Percentiles rank a stretch among this genome's conserved stretches.
phyloP scores from a whole-genome alignment of 306 rosid genomes.

The Phaseolus lunatus region DNA sequence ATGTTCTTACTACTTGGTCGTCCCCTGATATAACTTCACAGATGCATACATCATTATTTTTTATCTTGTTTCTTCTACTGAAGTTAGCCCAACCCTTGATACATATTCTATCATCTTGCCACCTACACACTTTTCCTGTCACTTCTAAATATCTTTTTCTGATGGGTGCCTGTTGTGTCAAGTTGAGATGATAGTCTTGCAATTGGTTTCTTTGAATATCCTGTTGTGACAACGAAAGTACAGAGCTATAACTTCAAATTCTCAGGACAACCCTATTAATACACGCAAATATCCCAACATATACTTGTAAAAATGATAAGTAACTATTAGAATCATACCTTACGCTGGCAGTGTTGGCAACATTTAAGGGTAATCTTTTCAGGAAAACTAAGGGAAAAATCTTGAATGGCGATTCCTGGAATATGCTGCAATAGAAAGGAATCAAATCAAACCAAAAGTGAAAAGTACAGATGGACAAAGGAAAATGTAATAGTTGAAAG shows the following conservation, averaged over 20 bases:
- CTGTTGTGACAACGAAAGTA: constrained; percentile 26
- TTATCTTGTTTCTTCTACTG: constrained; percentile 27
- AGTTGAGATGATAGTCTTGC: neutral
- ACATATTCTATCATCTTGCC: constrained; percentile 41
- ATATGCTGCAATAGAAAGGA: constrained; percentile 36
- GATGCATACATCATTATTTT: constrained; percentile 26
- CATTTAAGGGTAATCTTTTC: constrained; percentile 24
- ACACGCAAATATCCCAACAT: neutral
- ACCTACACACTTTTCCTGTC: neutral
- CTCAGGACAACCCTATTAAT: neutral
- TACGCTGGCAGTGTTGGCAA: constrained; percentile 31
- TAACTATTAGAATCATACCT: constrained; percentile 31
- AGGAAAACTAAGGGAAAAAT: constrained; percentile 1
- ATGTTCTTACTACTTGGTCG: neutral
- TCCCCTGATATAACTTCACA: constrained; percentile 41
- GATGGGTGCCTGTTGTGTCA: neutral
- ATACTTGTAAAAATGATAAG: neutral
- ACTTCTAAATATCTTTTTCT: neutral
- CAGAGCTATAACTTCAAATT: neutral
- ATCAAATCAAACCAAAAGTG: constrained; percentile 18
- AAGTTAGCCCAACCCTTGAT: constrained; percentile 26
- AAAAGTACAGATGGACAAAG: neutral
- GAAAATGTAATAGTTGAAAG: neutral
- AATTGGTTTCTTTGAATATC: neutral
- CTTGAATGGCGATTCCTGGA: constrained; percentile 14